Conservation (phyloP, 2,329 filamentous ascomycete genomes). For the Trichoderma atrobrunneum region DNA sequence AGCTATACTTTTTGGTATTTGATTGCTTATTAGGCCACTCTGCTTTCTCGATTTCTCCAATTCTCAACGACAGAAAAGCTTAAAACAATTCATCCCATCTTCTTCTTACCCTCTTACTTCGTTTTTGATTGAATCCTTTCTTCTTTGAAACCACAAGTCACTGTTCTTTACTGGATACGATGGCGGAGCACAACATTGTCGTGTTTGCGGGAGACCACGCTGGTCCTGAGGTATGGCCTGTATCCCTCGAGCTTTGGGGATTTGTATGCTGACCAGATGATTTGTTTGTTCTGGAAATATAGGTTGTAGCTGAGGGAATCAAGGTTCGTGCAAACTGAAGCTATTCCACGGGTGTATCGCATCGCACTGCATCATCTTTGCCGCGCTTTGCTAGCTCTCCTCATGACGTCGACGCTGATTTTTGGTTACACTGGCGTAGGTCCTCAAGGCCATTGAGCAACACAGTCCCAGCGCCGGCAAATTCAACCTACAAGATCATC, state of each 20-base stretch:
- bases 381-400: background rate
- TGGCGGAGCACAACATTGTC: conserved; percentile 74
- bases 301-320: conserved; percentile 78
- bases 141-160: background rate
- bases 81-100: background rate
- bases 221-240: conserved; percentile 67
- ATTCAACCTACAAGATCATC: conserved; percentile 87
- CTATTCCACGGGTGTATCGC: background rate
- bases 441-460: conserved; percentile 76
- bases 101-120: background rate
- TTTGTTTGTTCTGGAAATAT: background rate
- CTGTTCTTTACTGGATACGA: conserved; percentile 33
- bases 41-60: background rate
- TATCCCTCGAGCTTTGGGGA: background rate
- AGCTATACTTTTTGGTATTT: background rate
- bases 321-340: conserved; percentile 59
- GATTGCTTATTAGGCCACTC: background rate
- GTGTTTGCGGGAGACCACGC: conserved; percentile 82
- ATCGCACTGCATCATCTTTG: background rate
- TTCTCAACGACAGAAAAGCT: background rate
- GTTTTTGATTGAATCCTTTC: background rate
- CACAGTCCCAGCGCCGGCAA: conserved; percentile 64
- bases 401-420: background rate
- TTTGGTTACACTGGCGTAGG: conserved; percentile 42
- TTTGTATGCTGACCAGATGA: conserved; percentile 11